phyloP scores from a whole-genome alignment of 805 yeast genomes.

The Wickerhamiella slavikovae region DNA sequence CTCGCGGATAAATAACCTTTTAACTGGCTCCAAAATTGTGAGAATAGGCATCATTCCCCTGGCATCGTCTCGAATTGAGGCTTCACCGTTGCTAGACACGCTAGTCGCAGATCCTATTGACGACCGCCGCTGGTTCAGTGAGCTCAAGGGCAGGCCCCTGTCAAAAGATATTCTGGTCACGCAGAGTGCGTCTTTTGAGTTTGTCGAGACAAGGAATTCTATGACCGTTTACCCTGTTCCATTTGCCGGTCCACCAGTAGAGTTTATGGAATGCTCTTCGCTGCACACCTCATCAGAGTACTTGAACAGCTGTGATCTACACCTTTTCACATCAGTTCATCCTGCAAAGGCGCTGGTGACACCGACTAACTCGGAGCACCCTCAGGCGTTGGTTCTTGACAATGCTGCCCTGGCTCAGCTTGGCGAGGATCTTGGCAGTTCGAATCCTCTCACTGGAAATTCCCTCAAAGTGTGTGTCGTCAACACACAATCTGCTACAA shows the following conservation, averaged over 20 bases:
- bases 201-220: constrained; percentile 16
- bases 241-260: constrained; percentile 11
- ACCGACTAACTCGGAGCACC: constrained; percentile 9
- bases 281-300: constrained; percentile 14
- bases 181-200: constrained; percentile 13
- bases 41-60: constrained; percentile 16
- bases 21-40: constrained; percentile 8
- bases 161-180: constrained; percentile 16
- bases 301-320: constrained; percentile 13
- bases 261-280: constrained; percentile 16
- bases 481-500: constrained; percentile 8
- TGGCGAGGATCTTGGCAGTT: neutral
- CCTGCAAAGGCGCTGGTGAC: constrained; percentile 8
- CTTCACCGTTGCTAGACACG: constrained; percentile 13
- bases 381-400: constrained; percentile 9
- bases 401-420: neutral
- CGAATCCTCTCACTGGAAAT: constrained; percentile 3
- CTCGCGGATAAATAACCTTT: constrained; percentile 11
- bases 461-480: constrained; percentile 6
- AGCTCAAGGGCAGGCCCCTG: constrained; percentile 12
- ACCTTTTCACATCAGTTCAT: constrained; percentile 9
- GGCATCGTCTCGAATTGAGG: constrained; percentile 8
- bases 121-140: constrained; percentile 15
- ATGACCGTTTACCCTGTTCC: constrained; percentile 14
- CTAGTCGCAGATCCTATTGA: constrained; percentile 18